These are phyloP conservation scores for Apiotrichum montevideense DNA, from an alignment of 1,284 basidiomycete species.

Conservation along the genomic window DNA sequence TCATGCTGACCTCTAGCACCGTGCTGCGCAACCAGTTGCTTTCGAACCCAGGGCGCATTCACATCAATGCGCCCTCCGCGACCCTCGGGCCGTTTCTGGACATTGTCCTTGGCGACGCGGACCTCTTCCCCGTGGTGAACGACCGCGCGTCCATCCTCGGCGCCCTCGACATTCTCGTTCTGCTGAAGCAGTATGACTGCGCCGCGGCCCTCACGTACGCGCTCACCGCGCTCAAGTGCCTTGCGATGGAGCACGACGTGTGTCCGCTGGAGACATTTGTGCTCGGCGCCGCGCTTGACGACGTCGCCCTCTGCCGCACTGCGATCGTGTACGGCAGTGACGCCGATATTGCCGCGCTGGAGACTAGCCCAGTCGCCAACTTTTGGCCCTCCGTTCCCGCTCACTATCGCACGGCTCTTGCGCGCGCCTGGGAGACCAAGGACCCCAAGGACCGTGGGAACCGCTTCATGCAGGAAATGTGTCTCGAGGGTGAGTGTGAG, in stretches of 20 bases:
- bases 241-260: slow-evolving; percentile 10
- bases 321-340: slow-evolving; percentile 13
- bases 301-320: slow-evolving; percentile 15
- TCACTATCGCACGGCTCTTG: slow-evolving; percentile 3
- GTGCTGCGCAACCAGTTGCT: not conserved
- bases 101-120: not conserved
- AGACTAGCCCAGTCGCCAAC: not conserved
- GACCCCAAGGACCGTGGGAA: slow-evolving; percentile 8
- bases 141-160: not conserved
- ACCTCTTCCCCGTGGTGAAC: slow-evolving; percentile 5
- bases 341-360: slow-evolving; percentile 3
- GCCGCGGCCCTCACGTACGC: slow-evolving; percentile 1
- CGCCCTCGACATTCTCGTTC: not conserved
- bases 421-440: not conserved
- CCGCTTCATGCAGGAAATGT: slow-evolving; percentile 9
- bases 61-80: not conserved
- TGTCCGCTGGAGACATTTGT: slow-evolving; percentile 13
- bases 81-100: slow-evolving; percentile 2
- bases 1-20: slow-evolving; percentile 1
- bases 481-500: not conserved
- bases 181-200: slow-evolving; percentile 4
- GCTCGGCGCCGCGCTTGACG: slow-evolving; percentile 10
- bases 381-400: not conserved
- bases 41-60: not conserved
- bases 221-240: slow-evolving; percentile 5